Base-by-base conservation (phyloP, 75 land plant genomes). In the Ceratopteris richardii region DNA sequence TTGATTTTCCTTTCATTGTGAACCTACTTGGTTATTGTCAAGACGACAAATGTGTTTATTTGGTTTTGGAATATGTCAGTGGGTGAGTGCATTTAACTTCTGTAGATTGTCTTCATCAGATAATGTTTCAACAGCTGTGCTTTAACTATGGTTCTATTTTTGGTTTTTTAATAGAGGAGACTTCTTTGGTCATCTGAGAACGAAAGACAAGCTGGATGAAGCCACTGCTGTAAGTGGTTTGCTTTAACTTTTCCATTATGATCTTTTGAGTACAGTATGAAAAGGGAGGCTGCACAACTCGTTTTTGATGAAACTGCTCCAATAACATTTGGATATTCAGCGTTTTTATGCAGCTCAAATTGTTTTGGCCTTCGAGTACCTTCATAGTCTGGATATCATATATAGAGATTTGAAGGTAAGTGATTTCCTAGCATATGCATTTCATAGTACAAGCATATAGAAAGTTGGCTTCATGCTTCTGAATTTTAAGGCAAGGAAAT, bases 271-370 rank as follows among this genome's bases (percentile, higher is more conserved):
- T 20, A 5, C 4, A 46, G 4, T 46, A 20, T n/a, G n/a, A 4
- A 46, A 46, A 46, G n/a, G 48, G n/a, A n/a, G n/a, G 48, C 37
- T 33, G 12, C 5, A 46, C 14, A 5, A 5, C 21, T n/a, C 17
- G 48, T 17, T 46, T 7, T 52, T 25, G 28, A 26, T 52, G 54
- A 3, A 2, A 23, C 5, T 23, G 2, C 12, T 2, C 2, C 6
- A 52, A 6, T 52, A 23, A 52, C 54, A 52, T 1, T 52, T 21
- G 54, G 25, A 11, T 30, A 7, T 53, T 2, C 66, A 69, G 66
- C 53, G 62, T 31, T 75, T 75, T 57, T 69, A 75, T 69, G 74
- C 67, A 47, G 65, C 73, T 24, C 74, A 75, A 64, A 67, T 75
- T 51, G 36, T 75, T 21, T 41, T 69, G 27, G 51, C 62, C 18